Evolutionary conservation across 1,139 yeast genomes (phyloP).

Genomic region (Kurtzmaniella quercitrusa): DNA sequence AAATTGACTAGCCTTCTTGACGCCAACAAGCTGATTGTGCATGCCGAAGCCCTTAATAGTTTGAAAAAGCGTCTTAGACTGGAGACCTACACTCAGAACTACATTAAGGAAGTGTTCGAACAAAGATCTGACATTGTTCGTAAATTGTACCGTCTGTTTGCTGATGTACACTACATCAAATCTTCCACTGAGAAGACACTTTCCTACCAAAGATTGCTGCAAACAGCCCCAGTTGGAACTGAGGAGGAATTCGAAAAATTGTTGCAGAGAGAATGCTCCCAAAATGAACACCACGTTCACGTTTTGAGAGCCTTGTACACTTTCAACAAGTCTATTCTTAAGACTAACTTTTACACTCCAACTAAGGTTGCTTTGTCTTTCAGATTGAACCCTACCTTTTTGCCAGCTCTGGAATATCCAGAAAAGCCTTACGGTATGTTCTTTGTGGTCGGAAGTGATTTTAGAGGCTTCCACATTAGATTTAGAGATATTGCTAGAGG

Average conservation of each 20-base stretch:
- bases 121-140: slow-evolving; percentile 69
- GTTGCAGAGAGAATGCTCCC: slow-evolving; percentile 69
- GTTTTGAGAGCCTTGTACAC: slow-evolving; percentile 79
- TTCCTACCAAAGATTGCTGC: slow-evolving; percentile 82
- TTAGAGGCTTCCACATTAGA: slow-evolving; percentile 95
- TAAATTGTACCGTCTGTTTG: slow-evolving; percentile 87
- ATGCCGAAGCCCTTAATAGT: slow-evolving; percentile 72
- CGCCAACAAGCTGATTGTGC: slow-evolving; percentile 53
- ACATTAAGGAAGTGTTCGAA: slow-evolving; percentile 73
- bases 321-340: slow-evolving; percentile 82
- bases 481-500: slow-evolving; percentile 98
- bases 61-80: slow-evolving; percentile 88
- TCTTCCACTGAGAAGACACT: slow-evolving; percentile 75
- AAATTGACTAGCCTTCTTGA: slow-evolving; percentile 65
- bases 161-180: slow-evolving; percentile 81
- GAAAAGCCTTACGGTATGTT: slow-evolving; percentile 93
- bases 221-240: slow-evolving; percentile 69
- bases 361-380: slow-evolving; percentile 94
- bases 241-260: slow-evolving; percentile 72
- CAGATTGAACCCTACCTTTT: slow-evolving; percentile 80
- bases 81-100: slow-evolving; percentile 88
- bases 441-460: slow-evolving; percentile 92
- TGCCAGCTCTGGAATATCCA: slow-evolving; percentile 84
- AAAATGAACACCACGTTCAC: slow-evolving; percentile 74
- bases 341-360: slow-evolving; percentile 91